phyloP scores from a whole-genome alignment of 495 filamentous ascomycete species.

The Xanthoparmelia taractica region DNA sequence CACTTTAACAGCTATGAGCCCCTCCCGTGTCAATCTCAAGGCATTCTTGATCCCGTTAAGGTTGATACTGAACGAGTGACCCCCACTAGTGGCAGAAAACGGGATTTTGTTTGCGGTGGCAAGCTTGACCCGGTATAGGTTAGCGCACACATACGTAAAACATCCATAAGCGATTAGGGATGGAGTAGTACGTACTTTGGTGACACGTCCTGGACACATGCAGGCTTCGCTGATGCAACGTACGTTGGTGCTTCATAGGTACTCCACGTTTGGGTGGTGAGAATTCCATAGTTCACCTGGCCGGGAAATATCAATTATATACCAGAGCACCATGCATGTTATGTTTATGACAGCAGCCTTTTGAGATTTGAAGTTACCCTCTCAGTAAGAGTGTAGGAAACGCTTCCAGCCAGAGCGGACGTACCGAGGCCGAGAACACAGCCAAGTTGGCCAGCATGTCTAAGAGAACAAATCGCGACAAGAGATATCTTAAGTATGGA shows the following conservation, averaged over 20 bases:
- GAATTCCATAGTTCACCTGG: not conserved
- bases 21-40: slow-evolving; percentile 29
- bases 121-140: slow-evolving; percentile 1
- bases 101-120: slow-evolving; percentile 20
- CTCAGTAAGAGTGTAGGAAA: not conserved
- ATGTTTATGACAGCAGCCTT: not conserved
- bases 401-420: not conserved
- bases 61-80: slow-evolving; percentile 28
- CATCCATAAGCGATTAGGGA: not conserved
- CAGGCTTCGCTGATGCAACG: slow-evolving; percentile 29
- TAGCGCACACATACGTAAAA: not conserved
- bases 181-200: slow-evolving; percentile 20
- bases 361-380: not conserved
- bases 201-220: slow-evolving; percentile 26
- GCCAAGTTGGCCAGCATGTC: not conserved
- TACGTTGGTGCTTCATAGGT: slow-evolving; percentile 25
- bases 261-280: slow-evolving; percentile 22
- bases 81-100: slow-evolving; percentile 28
- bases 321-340: not conserved
- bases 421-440: not conserved
- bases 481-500: not conserved
- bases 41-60: slow-evolving; percentile 24
- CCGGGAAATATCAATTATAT: not conserved
- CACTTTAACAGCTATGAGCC: slow-evolving; percentile 26
- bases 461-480: not conserved